phyloP scores from a whole-genome alignment of 306 rosid species.

The Prunus armeniaca region DNA sequence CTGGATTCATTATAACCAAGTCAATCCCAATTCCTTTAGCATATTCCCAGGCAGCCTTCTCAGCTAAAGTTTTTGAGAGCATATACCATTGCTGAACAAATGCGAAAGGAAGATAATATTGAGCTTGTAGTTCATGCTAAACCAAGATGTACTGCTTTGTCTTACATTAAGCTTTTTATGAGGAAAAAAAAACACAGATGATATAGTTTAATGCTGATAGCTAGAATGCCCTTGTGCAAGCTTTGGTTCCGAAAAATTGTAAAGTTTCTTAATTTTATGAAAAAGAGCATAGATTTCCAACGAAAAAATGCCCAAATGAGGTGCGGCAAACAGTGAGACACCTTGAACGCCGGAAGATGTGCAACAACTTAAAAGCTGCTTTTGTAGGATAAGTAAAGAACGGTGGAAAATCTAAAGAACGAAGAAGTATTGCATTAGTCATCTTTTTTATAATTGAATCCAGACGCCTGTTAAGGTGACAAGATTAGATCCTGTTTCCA shows the following conservation, averaged over 20 bases:
- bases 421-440: too few species aligned
- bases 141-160: not conserved
- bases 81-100: constrained; percentile 9
- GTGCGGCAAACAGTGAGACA: not conserved
- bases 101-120: not conserved
- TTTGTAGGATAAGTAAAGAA: not conserved
- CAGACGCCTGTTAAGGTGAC: not conserved
- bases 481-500: not conserved
- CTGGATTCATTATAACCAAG: constrained; percentile 23
- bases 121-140: not conserved
- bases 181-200: not conserved
- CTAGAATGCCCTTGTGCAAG: not conserved
- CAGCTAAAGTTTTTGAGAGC: constrained; percentile 30
- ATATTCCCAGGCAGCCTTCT: constrained; percentile 33
- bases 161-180: not conserved
- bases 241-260: too few species aligned
- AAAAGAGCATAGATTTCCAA: too few species aligned
- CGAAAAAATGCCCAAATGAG: not conserved
- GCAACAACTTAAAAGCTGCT: not conserved
- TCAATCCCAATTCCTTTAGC: constrained; percentile 23
- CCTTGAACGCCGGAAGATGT: not conserved
- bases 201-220: not conserved
- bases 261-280: too few species aligned
- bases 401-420: not conserved
- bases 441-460: not conserved